Evolutionary conservation across 352 stramenopile genomes (phyloP), one percentile per base, ranked within the genome.

Genomic region (Phytophthora cryptogea): DNA sequence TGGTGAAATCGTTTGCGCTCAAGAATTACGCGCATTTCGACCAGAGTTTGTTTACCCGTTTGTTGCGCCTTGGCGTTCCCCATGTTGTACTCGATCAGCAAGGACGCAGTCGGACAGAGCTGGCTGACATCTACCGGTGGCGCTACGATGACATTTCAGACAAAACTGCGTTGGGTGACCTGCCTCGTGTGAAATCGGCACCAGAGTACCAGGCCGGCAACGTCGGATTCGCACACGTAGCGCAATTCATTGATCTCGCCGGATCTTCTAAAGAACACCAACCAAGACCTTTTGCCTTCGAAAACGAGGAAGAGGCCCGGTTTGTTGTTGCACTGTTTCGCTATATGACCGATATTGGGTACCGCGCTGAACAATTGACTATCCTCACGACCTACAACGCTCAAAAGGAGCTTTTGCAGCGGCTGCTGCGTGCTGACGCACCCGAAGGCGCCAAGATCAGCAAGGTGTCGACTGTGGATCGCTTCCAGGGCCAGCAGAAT

Each of bases 301-400:
- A 98, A 74, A 99, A 99, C 65, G 63, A 98, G 32, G 89, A 90
- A 31, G 96, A 99, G 64, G 97, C 96, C 7, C 90, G 97, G 30
- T 99, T 97, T 58, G 70, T 97, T 8, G 87, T 98, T 30, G 90
- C 88, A 2, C 48, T 98, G 14, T 98, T 97, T 70, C 78, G 91
- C 61, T 98, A 97, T 72, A 95, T 98, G 87, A 72, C 90, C 7
- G 67, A 96, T 1, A 83, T 98, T 32, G 97, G 97, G 46, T 98
- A 99, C 55, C 71, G 78, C 14, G 71, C 90, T 9, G 72, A 95
- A 16, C 89, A 88, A 30, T 98, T 99, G 54, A 86, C 91, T 1
- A 96, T 99, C 40, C 69, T 99, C 4, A 97, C 96, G 4, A 95
- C 96, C 0, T 99, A 99, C 75, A 97, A 96, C 63, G 96, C 93